phyloP scores from a whole-genome alignment of 148 eudicot genomes.

The Pouteria glomerata region DNA sequence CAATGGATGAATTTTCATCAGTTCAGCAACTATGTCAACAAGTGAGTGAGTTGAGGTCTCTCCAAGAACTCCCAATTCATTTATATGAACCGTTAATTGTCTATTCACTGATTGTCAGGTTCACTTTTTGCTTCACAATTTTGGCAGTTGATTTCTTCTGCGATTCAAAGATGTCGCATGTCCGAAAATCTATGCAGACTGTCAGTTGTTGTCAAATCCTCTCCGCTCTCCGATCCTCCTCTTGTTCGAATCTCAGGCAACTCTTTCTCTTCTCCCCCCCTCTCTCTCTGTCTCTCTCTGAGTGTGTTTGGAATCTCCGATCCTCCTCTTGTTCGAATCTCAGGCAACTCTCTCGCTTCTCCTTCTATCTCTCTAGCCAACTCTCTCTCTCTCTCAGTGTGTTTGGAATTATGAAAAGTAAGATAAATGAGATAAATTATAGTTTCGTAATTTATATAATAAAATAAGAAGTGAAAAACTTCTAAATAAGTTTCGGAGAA shows the following conservation, averaged over 20 bases:
- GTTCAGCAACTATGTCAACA: slow-evolving; percentile 13
- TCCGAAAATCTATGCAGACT: slow-evolving; percentile 50
- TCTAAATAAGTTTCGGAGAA: too few relatives aligned
- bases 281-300: neutral
- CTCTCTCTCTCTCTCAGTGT: neutral
- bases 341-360: slow-evolving; percentile 33
- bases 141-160: slow-evolving; percentile 48
- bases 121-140: neutral
- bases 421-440: too few relatives aligned
- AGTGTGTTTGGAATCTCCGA: neutral
- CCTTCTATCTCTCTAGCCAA: slow-evolving; percentile 1
- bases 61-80: neutral
- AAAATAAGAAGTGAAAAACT: too few relatives aligned
- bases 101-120: neutral
- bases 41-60: slow-evolving; percentile 8
- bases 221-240: slow-evolving; percentile 19
- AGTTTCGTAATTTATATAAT: too few relatives aligned
- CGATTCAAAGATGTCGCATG: slow-evolving; percentile 58
- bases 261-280: slow-evolving; percentile 6
- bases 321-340: slow-evolving; percentile 34
- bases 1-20: slow-evolving; percentile 17
- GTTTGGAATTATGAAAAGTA: too few relatives aligned
- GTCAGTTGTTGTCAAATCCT: slow-evolving; percentile 38
- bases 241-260: slow-evolving; percentile 50
- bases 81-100: neutral